Evolutionary conservation across 2,329 filamentous ascomycete species (phyloP).

Genomic region (Leptosphaerulina australis): DNA sequence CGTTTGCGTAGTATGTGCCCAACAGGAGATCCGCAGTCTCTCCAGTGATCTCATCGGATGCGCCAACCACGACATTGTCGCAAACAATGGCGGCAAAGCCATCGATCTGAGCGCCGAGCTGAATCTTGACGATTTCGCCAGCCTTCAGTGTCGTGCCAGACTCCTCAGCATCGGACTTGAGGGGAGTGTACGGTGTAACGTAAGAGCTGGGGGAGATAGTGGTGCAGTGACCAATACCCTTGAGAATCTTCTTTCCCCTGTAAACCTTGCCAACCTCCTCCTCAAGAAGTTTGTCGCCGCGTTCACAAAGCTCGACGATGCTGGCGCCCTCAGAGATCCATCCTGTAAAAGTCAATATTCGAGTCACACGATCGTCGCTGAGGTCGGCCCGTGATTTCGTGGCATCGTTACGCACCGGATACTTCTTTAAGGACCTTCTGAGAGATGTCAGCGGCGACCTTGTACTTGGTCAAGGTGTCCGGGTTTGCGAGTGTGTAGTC

Average conservation of each 20-base stretch:
- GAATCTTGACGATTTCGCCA: slow-evolving; percentile 92
- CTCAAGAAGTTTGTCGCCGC: slow-evolving; percentile 92
- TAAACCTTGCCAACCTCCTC: slow-evolving; percentile 96
- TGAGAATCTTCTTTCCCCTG: slow-evolving; percentile 95
- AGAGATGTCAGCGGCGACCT: slow-evolving; percentile 92
- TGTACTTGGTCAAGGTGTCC: slow-evolving; percentile 98
- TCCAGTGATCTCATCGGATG: slow-evolving; percentile 70
- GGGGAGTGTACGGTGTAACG: slow-evolving; percentile 94
- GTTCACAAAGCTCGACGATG: slow-evolving; percentile 91
- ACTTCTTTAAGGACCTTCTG: slow-evolving; percentile 94
- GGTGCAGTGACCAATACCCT: slow-evolving; percentile 93
- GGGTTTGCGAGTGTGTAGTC: slow-evolving; percentile 91
- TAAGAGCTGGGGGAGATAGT: slow-evolving; percentile 93
- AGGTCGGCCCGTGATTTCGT: slow-evolving; percentile 10
- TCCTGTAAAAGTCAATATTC: slow-evolving; percentile 53
- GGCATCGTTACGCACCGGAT: slow-evolving; percentile 53
- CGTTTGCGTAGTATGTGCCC: slow-evolving; percentile 93
- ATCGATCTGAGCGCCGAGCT: slow-evolving; percentile 98
- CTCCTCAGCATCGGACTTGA: slow-evolving; percentile 85
- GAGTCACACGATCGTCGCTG: slow-evolving; percentile 16
- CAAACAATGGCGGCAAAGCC: slow-evolving; percentile 96
- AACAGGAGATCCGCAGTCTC: slow-evolving; percentile 85
- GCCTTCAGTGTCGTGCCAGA: slow-evolving; percentile 78
- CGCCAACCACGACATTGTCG: slow-evolving; percentile 80
- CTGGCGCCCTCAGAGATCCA: slow-evolving; percentile 83